Base-by-base conservation (phyloP, 176 grass and related monocot genomes). In the Triticum monococcum region DNA sequence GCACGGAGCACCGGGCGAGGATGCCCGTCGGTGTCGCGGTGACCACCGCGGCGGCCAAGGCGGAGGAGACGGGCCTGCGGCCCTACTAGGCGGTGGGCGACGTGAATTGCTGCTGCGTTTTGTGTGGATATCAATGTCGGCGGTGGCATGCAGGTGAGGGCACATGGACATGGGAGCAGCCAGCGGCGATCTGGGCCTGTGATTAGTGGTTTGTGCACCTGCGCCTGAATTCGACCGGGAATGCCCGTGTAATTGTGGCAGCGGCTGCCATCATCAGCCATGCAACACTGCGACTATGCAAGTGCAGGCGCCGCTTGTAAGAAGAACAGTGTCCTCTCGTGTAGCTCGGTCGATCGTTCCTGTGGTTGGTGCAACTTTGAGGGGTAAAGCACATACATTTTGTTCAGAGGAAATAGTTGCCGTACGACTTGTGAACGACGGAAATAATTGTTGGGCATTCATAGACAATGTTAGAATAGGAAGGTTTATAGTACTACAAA, bases 1-100 rank as follows among this genome's bases (percentile, higher is more conserved):
- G 84, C 57, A 93, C 85, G 2, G 93, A 95, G 72, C 87, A 86
- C 86, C 40, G 76, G 30, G 25, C 45, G 3, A 91, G 50, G 43
- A 18, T 64, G 32, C 22, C 64, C 18, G 17, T 54, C 3, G 57
- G 12, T 45, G 25, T 46, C 26, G 50, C 25, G 20, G 20, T 22
- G 9, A 16, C 26, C 12, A 16, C 31, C 9, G 17, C 38, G 18
- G 24, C 57, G 33, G 3, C 16, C 85, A 62, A 50, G 63, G 17
- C 77, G 17, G 81, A 88, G 31, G 70, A 37, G 1, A 63, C 86
- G 28, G 31, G 89, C 62, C 35, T 80, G 81, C 46, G 81, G 10
- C 28, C 5, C 11, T 82, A 73, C 72, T 86, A 82, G 81, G 25
- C 12, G 7, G 3, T 36, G 17, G 3, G 40, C 73, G 72, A 36